Percentiles rank a stretch among this genome's conserved stretches.
phyloP scores from a whole-genome alignment of 352 stramenopile species.

The Phytophthora colocasiae region DNA sequence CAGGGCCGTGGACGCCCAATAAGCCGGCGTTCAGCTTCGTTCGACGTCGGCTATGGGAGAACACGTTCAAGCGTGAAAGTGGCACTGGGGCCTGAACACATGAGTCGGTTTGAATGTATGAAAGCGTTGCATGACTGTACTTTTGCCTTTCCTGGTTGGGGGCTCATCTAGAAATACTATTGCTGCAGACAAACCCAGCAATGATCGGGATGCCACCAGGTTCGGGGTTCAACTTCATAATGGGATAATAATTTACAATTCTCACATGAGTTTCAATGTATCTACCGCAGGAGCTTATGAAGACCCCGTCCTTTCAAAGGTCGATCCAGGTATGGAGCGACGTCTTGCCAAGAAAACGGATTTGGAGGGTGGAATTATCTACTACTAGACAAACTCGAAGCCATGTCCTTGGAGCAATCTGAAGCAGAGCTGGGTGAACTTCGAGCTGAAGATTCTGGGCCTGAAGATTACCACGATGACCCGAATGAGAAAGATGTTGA shows the following conservation, averaged over 20 bases:
- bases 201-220: constrained; percentile 12
- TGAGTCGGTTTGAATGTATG: constrained; percentile 18
- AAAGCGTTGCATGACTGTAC: constrained; percentile 7
- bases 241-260: not conserved
- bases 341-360: constrained; percentile 33
- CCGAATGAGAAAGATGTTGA: not conserved
- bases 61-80: constrained; percentile 48
- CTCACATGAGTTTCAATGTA: constrained; percentile 2
- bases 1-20: constrained; percentile 60
- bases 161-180: constrained; percentile 23
- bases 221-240: not conserved
- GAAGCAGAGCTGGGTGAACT: constrained; percentile 13
- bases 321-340: constrained; percentile 15
- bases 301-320: not conserved
- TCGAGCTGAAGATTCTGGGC: not conserved
- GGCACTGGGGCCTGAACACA: constrained; percentile 20
- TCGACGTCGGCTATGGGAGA: constrained; percentile 76
- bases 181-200: constrained; percentile 13
- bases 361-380: constrained; percentile 1
- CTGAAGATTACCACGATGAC: constrained; percentile 5
- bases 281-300: no score
- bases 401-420: constrained; percentile 20
- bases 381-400: not conserved
- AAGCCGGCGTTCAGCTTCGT: constrained; percentile 66
- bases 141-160: not conserved